Evolutionary conservation across 305 asterid species (phyloP).

Genomic region (Coffea humblotiana): DNA sequence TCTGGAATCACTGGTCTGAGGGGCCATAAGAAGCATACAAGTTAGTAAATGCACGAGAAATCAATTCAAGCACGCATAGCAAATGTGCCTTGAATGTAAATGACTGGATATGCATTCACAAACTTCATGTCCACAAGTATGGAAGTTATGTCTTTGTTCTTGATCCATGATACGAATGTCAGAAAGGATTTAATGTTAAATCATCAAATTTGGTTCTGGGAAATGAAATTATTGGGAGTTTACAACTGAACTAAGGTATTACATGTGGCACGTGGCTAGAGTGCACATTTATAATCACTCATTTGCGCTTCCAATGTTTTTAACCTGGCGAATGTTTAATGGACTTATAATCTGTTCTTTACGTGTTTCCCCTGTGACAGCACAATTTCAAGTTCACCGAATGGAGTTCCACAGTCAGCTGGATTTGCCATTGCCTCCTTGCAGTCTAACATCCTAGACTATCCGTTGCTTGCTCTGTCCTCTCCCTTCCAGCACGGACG

Average conservation of each 20-base stretch:
- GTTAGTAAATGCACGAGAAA: background rate
- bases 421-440: constrained; percentile 62
- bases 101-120: background rate
- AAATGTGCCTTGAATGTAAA: background rate
- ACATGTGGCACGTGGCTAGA: background rate
- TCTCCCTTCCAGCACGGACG: constrained; percentile 59
- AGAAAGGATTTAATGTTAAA: background rate
- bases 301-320: background rate
- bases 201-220: background rate
- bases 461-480: constrained; percentile 58
- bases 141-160: background rate
- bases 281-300: background rate
- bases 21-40: too few species aligned
- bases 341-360: background rate
- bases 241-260: background rate
- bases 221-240: background rate
- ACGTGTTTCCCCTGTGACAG: constrained; percentile 36
- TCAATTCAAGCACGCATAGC: background rate
- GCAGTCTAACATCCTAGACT: constrained; percentile 62
- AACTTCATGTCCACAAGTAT: background rate
- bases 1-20: background rate
- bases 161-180: background rate
- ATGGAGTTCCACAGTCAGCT: constrained; percentile 62
- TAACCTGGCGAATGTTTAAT: background rate
- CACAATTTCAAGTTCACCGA: constrained; percentile 50